Percentiles rank a stretch among this genome's conserved stretches.
Evolutionary conservation across 495 filamentous ascomycete genomes (phyloP).

Genomic region (Podospora didyma): DNA sequence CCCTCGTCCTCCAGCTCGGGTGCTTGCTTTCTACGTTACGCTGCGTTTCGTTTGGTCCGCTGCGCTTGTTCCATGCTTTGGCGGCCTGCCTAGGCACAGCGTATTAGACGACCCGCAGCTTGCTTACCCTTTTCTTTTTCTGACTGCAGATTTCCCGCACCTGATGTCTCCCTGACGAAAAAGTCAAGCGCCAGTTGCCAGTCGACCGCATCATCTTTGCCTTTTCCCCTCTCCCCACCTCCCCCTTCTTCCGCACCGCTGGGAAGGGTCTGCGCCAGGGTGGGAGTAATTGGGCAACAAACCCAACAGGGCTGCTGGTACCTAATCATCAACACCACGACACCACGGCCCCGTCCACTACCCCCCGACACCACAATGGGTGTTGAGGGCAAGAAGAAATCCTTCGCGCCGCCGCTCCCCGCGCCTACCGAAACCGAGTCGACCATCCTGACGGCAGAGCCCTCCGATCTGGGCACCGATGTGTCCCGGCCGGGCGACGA

Average conservation of each 20-base stretch:
- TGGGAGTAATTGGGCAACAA: slow-evolving; percentile 24
- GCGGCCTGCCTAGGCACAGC: slow-evolving; percentile 19
- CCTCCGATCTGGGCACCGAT: slow-evolving; percentile 62
- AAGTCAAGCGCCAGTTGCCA: slow-evolving; percentile 8
- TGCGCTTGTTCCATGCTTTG: slow-evolving; percentile 2
- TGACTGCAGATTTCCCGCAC: slow-evolving; percentile 24
- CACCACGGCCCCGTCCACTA: slow-evolving; percentile 12
- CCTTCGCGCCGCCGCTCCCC: slow-evolving; percentile 56
- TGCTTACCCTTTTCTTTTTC: slow-evolving; percentile 17
- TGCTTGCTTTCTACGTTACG: background rate
- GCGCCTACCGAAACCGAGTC: slow-evolving; percentile 77
- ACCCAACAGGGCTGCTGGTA: slow-evolving; percentile 16
- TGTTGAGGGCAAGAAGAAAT: slow-evolving; percentile 56
- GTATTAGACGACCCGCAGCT: slow-evolving; percentile 23
- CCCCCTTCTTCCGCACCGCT: slow-evolving; percentile 1
- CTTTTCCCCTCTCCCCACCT: slow-evolving; percentile 9
- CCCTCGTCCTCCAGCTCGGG: background rate
- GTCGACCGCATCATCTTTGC: slow-evolving; percentile 7
- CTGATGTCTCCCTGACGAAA: slow-evolving; percentile 28
- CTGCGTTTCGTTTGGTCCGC: background rate
- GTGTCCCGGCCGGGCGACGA: slow-evolving; percentile 73
- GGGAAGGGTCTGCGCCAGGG: slow-evolving; percentile 19
- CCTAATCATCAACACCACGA: too few species aligned
- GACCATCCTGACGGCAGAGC: slow-evolving; percentile 42
- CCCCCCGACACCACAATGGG: slow-evolving; percentile 58